A percentile compares a stretch with the other conserved stretches of the same genome.
Evolutionary conservation across 805 yeast species (phyloP).

Genomic region (Cyberlindnera subsufficiens): DNA sequence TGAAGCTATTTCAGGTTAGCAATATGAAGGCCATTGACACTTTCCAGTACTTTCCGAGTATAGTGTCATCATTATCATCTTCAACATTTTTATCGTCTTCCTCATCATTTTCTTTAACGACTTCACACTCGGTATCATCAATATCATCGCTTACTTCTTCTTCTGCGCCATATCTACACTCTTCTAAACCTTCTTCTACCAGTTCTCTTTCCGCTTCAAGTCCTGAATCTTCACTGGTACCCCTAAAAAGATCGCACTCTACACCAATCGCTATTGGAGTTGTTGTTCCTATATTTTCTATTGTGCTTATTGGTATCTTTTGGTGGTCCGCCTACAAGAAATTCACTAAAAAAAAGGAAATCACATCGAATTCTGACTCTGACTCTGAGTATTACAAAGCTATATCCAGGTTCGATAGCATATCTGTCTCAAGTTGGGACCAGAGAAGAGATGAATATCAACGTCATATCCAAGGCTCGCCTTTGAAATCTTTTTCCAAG

Average conservation of each 20-base stretch:
- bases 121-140: neutral
- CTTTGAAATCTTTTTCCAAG: neutral
- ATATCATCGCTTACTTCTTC: neutral
- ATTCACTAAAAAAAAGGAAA: neutral
- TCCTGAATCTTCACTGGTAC: neutral
- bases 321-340: constrained; percentile 12
- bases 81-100: constrained; percentile 1
- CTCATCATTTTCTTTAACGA: neutral
- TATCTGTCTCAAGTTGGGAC: constrained; percentile 22
- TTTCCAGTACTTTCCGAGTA: neutral
- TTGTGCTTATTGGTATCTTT: neutral
- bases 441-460: constrained; percentile 17
- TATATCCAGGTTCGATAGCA: constrained; percentile 16
- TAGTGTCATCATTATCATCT: neutral
- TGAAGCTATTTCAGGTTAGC: constrained; percentile 38
- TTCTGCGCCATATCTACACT: too few relatives aligned
- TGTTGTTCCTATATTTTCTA: constrained; percentile 14
- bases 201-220: neutral
- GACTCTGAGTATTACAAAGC: constrained; percentile 18
- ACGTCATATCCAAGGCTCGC: neutral
- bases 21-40: constrained; percentile 27
- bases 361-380: constrained; percentile 2
- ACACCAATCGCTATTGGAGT: constrained; percentile 11
- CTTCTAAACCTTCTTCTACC: neutral
- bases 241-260: neutral